A percentile compares a stretch with the other conserved stretches of the same genome.
phyloP scores from a whole-genome alignment of 1,139 yeast species.

The Yamadazyma epiphylla region DNA sequence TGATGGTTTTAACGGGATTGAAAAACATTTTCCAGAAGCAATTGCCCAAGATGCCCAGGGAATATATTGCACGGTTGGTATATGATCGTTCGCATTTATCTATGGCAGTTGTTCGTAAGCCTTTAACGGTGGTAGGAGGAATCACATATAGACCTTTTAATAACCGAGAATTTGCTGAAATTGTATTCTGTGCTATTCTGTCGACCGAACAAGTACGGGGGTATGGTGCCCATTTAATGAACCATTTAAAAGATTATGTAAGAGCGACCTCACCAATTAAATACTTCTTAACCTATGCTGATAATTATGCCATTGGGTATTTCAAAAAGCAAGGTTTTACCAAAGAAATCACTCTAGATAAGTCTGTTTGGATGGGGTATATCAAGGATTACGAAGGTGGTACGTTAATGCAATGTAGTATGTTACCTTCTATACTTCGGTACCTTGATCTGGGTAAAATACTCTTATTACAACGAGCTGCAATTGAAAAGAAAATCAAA shows the following conservation, averaged over 20 bases:
- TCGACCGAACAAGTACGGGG: conserved; percentile 98
- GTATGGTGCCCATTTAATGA: conserved; percentile 98
- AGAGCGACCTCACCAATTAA: conserved; percentile 82
- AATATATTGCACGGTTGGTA: conserved; percentile 89
- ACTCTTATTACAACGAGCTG: conserved; percentile 82
- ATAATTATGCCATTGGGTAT: conserved; percentile 97
- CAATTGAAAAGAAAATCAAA: conserved; percentile 79
- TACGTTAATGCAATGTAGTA: conserved; percentile 94
- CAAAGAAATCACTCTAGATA: conserved; percentile 84
- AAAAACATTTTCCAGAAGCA: conserved; percentile 96
- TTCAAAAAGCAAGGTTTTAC: conserved; percentile 98
- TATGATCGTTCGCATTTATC: conserved; percentile 93
- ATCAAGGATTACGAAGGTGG: conserved; percentile 99
- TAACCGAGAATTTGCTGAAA: conserved; percentile 89
- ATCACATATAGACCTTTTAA: conserved; percentile 94
- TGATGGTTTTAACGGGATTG: conserved; percentile 90
- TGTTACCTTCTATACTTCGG: conserved; percentile 77
- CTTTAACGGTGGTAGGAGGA: conserved; percentile 95
- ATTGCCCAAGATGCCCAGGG: conserved; percentile 97
- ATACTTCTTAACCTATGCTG: conserved; percentile 94
- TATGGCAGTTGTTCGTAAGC: conserved; percentile 92
- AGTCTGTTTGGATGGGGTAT: conserved; percentile 94
- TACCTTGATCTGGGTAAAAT: conserved; percentile 89
- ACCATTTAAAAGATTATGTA: conserved; percentile 93
- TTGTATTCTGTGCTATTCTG: conserved; percentile 96